phyloP scores from a whole-genome alignment of 345 rosid genomes.

The Camelina neglecta region DNA sequence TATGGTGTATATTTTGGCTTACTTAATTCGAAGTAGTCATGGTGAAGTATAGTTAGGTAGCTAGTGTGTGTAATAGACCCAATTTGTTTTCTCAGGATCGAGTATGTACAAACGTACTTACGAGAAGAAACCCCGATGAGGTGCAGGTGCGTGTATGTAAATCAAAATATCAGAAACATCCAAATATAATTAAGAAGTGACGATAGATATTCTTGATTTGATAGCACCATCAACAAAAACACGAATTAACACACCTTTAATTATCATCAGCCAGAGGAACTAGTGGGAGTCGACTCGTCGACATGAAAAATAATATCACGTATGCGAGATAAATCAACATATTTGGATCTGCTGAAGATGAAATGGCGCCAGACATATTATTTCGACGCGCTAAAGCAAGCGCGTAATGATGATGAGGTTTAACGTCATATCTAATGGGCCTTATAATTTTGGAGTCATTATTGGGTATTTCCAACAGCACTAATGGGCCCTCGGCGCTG shows the following conservation, averaged over 20 bases:
- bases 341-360: no score
- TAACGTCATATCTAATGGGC: neutral
- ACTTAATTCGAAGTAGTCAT: neutral
- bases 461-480: neutral
- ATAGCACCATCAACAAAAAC: neutral
- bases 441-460: neutral
- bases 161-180: conserved; percentile 19
- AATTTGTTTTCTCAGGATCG: conserved; percentile 1
- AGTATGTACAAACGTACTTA: conserved; percentile 33
- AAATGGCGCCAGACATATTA: no score
- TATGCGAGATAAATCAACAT: conserved; percentile 8
- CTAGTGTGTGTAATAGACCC: neutral
- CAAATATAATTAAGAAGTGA: conserved; percentile 25
- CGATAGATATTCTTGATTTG: conserved; percentile 38
- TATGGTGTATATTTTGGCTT: conserved; percentile 9
- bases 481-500: conserved; percentile 6
- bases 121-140: conserved; percentile 24
- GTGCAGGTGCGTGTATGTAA: conserved; percentile 8
- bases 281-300: conserved; percentile 24
- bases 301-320: neutral
- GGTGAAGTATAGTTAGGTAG: conserved; percentile 16
- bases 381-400: no score
- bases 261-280: neutral
- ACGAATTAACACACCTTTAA: neutral
- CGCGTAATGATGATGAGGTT: no score